phyloP scores from a whole-genome alignment of 2,329 filamentous ascomycete species.

The Penicillium aurantiogriseum region DNA sequence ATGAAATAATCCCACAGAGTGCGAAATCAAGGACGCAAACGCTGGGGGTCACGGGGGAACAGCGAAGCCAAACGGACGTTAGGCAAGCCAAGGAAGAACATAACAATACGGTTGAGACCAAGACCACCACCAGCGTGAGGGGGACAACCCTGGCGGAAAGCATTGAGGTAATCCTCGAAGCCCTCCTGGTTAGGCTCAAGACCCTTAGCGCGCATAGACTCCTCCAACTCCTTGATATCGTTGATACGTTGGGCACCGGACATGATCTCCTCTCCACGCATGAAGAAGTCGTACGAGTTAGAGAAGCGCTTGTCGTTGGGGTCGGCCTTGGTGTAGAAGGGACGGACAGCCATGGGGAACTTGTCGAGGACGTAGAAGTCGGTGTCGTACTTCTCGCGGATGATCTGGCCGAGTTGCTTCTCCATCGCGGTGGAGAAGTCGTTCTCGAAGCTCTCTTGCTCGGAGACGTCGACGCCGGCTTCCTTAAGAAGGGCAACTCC shows the following conservation, averaged over 20 bases:
- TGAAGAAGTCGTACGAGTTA: slow-evolving; percentile 69
- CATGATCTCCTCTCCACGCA: slow-evolving; percentile 69
- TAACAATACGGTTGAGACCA: slow-evolving; percentile 65
- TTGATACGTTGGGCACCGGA: slow-evolving; percentile 67
- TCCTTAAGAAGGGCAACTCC: slow-evolving; percentile 49
- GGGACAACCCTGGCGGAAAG: slow-evolving; percentile 63
- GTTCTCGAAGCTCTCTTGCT: slow-evolving; percentile 50
- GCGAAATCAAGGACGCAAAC: slow-evolving; percentile 46
- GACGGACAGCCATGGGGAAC: slow-evolving; percentile 83
- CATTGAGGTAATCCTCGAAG: slow-evolving; percentile 63
- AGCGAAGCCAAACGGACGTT: slow-evolving; percentile 62
- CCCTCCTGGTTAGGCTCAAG: slow-evolving; percentile 59
- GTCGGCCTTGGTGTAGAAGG: slow-evolving; percentile 88
- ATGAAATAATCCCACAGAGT: not conserved
- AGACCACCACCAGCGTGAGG: slow-evolving; percentile 65
- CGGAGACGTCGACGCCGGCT: slow-evolving; percentile 50
- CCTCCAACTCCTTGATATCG: slow-evolving; percentile 57
- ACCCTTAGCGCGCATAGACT: slow-evolving; percentile 59
- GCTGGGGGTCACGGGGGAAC: slow-evolving; percentile 64
- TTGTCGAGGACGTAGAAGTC: slow-evolving; percentile 98
- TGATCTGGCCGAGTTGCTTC: slow-evolving; percentile 75
- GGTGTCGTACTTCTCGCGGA: slow-evolving; percentile 84
- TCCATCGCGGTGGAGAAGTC: slow-evolving; percentile 51
- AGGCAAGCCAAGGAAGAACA: slow-evolving; percentile 64
- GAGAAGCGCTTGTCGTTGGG: slow-evolving; percentile 64